Conservation (phyloP, 768 basidiomycete genomes). For the Cubamyces lactineus region DNA sequence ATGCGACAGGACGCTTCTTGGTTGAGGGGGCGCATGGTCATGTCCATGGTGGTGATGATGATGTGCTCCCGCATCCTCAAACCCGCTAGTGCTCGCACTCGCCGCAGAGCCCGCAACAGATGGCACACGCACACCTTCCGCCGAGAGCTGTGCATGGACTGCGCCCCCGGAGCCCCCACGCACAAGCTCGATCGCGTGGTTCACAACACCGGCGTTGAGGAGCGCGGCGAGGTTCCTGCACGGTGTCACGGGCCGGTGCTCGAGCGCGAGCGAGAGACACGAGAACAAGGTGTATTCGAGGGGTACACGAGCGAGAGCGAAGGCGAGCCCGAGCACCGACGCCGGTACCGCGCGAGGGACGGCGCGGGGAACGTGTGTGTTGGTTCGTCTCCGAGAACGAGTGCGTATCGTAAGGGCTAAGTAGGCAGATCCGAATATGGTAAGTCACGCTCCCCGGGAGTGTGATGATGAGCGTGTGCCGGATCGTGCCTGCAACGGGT, state of each 20-base stretch:
- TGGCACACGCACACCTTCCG: conserved; percentile 30
- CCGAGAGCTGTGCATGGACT: conserved; percentile 57
- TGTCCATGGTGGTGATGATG: conserved; percentile 39
- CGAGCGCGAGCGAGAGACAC: no score
- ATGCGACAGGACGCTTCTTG: conserved; percentile 63
- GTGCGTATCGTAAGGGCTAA: no score
- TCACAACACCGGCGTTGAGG: conserved; percentile 57
- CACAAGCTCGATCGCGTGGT: conserved; percentile 75
- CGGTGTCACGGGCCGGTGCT: no score
- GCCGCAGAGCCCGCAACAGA: conserved; percentile 28
- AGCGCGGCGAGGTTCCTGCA: conserved; percentile 72
- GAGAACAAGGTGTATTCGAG: no score
- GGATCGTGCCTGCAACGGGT: conserved; percentile 77
- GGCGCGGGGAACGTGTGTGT: no score
- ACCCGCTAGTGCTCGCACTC: conserved; percentile 1
- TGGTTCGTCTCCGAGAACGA: no score
- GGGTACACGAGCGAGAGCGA: no score
- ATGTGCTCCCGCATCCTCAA: conserved; percentile 23
- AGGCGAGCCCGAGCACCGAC: no score
- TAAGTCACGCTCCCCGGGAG: conserved; percentile 86
- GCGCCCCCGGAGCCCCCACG: conserved; percentile 65
- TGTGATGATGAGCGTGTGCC: conserved; percentile 70
- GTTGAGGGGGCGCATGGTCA: conserved; percentile 52
- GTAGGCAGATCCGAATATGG: no score
- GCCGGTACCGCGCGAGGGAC: no score